Conservation (phyloP, 2,329 filamentous ascomycete species). For the Aureobasidium sp. region DNA sequence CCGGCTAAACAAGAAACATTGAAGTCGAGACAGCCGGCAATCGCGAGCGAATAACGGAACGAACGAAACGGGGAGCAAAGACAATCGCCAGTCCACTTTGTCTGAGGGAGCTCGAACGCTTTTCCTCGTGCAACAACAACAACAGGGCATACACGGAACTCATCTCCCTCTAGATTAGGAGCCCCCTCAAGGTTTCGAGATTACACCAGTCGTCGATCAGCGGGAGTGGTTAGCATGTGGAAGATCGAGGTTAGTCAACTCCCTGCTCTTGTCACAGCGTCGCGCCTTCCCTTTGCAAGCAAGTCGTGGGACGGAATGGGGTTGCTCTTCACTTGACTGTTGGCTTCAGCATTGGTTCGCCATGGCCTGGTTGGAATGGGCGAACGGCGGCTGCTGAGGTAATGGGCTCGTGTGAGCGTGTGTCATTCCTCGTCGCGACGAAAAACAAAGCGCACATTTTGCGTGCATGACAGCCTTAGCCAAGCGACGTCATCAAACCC, state of each 20-base stretch:
- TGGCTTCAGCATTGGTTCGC: neutral
- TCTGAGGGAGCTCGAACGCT: neutral
- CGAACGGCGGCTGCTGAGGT: conserved; percentile 1
- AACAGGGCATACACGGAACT: neutral
- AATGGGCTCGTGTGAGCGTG: conserved; percentile 11
- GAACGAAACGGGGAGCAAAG: conserved; percentile 11
- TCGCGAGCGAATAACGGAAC: conserved; percentile 11
- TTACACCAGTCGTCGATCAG: conserved; percentile 10
- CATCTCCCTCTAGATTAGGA: conserved; percentile 1
- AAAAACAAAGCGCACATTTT: conserved; percentile 14
- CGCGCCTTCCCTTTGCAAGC: too few species aligned
- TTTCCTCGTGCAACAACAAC: conserved; percentile 6
- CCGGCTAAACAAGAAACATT: conserved; percentile 3
- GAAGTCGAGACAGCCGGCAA: conserved; percentile 12
- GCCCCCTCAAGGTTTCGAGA: conserved; percentile 8
- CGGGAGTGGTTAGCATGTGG: conserved; percentile 14
- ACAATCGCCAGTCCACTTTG: conserved; percentile 11
- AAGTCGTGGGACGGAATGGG: neutral
- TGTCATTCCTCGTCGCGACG: conserved; percentile 8
- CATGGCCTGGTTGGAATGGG: neutral
- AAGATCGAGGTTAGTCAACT: conserved; percentile 14
- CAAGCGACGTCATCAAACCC: conserved; percentile 13
- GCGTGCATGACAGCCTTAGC: conserved; percentile 12
- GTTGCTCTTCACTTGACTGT: neutral
- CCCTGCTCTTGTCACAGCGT: too few species aligned